Evolutionary conservation across 73 alveolate genomes (phyloP).

Genomic region (Diophrys appendiculata): DNA sequence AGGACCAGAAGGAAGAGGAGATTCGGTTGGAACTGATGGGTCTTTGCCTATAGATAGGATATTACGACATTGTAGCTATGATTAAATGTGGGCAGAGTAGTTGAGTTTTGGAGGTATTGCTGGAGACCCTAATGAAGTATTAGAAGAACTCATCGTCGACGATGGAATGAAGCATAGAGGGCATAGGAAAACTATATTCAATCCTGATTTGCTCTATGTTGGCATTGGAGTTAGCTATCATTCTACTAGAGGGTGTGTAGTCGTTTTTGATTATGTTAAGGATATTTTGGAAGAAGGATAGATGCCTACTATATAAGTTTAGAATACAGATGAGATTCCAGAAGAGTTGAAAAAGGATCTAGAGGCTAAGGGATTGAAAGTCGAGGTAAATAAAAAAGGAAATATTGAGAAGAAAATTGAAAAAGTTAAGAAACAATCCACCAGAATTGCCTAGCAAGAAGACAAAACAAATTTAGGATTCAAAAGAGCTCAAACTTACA

Average conservation of each 20-base stretch:
- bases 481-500: too few relatives aligned
- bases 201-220: slow-evolving; percentile 53
- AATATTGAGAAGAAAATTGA: too few relatives aligned
- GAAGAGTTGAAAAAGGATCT: slow-evolving; percentile 43
- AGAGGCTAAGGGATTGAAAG: slow-evolving; percentile 35
- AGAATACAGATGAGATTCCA: slow-evolving; percentile 43
- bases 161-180: slow-evolving; percentile 87
- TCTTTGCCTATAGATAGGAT: slow-evolving; percentile 79
- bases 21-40: slow-evolving; percentile 86
- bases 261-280: slow-evolving; percentile 68
- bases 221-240: slow-evolving; percentile 78
- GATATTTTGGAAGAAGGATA: slow-evolving; percentile 57
- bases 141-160: slow-evolving; percentile 71
- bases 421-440: too few relatives aligned
- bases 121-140: slow-evolving; percentile 73
- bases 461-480: too few relatives aligned
- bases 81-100: slow-evolving; percentile 84
- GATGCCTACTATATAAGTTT: slow-evolving; percentile 44
- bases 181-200: slow-evolving; percentile 77
- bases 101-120: slow-evolving; percentile 82
- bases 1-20: slow-evolving; percentile 80
- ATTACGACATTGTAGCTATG: slow-evolving; percentile 81
- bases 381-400: slow-evolving; percentile 36
- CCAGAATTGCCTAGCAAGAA: too few relatives aligned
- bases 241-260: slow-evolving; percentile 50